Percentiles rank a stretch among this genome's conserved stretches.
Evolutionary conservation across 148 eudicot species (phyloP).

Genomic region (Vaccinium corymbosum): DNA sequence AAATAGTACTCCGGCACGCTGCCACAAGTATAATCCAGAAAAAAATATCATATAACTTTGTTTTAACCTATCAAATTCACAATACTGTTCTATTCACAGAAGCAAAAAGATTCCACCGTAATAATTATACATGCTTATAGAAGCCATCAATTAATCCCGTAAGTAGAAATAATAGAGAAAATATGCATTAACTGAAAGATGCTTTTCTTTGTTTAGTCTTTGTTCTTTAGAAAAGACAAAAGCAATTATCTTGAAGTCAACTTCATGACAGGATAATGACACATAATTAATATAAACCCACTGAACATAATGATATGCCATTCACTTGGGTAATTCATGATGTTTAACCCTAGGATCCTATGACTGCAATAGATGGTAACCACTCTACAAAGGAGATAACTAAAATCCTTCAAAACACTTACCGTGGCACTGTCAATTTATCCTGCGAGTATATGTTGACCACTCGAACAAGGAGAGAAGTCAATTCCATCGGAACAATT

Average conservation of each 20-base stretch:
- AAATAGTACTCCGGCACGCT: constrained; percentile 76
- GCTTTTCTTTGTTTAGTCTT: neutral
- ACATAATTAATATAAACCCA: neutral
- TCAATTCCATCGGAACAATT: neutral
- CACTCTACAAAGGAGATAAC: neutral
- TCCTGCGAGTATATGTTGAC: neutral
- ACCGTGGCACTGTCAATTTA: neutral
- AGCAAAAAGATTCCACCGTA: neutral
- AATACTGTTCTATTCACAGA: neutral
- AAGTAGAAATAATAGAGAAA: neutral
- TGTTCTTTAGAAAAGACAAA: neutral
- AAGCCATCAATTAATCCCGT: neutral
- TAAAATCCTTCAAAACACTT: neutral
- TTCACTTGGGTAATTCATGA: neutral
- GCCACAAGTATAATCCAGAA: constrained; percentile 21
- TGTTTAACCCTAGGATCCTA: neutral
- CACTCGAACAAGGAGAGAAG: neutral
- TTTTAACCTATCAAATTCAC: neutral
- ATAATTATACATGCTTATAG: neutral
- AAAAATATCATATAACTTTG: neutral
- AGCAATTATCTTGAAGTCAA: constrained; percentile 4
- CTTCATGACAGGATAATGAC: neutral
- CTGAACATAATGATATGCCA: neutral
- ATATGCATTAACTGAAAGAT: neutral
- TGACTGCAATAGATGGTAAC: neutral